A percentile compares a stretch with the other conserved stretches of the same genome.
Conservation (phyloP, 192 early-diverging fungal genomes). For the Coemansia sp. region DNA sequence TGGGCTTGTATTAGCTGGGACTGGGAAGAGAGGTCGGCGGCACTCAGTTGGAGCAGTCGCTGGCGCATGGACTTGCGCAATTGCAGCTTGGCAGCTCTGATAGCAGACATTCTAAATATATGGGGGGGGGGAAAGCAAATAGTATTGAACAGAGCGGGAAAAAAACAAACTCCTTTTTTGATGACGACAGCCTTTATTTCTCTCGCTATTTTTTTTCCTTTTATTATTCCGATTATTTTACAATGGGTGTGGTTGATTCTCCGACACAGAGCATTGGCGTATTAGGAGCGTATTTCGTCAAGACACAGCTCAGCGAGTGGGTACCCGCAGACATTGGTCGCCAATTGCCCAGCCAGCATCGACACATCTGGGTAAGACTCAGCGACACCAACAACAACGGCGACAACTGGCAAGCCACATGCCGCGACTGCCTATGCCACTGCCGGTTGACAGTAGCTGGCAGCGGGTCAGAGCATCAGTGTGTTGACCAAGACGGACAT, state of each 20-base stretch:
- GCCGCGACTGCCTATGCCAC: constrained; percentile 31
- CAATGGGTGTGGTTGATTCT: constrained; percentile 5
- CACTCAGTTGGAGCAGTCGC: constrained; percentile 2
- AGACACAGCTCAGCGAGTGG: constrained; percentile 36
- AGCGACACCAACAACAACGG: neutral
- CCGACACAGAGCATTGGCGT: constrained; percentile 17
- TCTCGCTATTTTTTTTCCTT: constrained; percentile 1
- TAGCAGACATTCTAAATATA: neutral
- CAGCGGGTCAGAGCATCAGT: constrained; percentile 2
- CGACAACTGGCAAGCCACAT: constrained; percentile 18
- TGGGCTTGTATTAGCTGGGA: constrained; percentile 13
- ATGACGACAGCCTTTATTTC: constrained; percentile 4
- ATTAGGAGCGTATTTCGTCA: constrained; percentile 27
- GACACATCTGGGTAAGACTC: constrained; percentile 34
- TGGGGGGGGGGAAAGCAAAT: no score
- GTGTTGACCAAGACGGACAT: constrained; percentile 34
- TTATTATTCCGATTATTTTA: neutral
- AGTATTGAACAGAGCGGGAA: neutral
- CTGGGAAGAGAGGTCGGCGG: constrained; percentile 1
- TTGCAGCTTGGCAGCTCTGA: constrained; percentile 22
- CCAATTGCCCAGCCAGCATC: constrained; percentile 17
- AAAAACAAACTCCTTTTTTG: neutral
- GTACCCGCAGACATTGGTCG: constrained; percentile 16
- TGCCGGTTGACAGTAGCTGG: constrained; percentile 3
- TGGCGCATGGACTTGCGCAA: constrained; percentile 32